Base-by-base conservation (phyloP, 1,139 yeast genomes). In the Pichia sp. region DNA sequence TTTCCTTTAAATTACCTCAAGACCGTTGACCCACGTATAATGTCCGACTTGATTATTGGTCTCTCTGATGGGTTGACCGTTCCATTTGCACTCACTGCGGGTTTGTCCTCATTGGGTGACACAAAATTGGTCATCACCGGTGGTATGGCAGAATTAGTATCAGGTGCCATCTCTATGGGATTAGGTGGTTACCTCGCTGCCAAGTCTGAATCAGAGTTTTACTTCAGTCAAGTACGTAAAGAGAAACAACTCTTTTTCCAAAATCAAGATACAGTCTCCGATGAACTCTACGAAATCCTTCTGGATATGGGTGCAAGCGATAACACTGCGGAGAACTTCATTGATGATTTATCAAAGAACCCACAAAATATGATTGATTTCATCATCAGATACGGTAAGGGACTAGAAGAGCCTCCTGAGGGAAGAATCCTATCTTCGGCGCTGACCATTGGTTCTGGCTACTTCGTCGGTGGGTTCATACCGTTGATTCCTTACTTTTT, bases 111-210 rank as follows among this genome's bases (percentile, higher is more conserved):
- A 1, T 64, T 82, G 40, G 93, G 93, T 40, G 81, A 79, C 52
- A 64, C 87, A 13, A 76, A 69, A 53, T 65, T 82, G 51, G 93
- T 82, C 27, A 80, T 82, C 37, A 80, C 91, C 17, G 93, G 91
- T 67, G 93, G 91, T 27, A 74, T 82, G 73, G 91, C 91, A 4
- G 93, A 82, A 58, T 66, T 82, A 51, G 84, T 82, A 5, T 77
- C 86, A 5, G 93, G 93, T 29, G 85, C 91, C 30, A 81, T 82
- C 29, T 80, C 88, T 18, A 82, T 82, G 93, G 93, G 93, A 4
- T 69, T 82, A 41, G 93, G 93, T 42, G 93, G 93, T 14, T 82
- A 69, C 55, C 64, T 82, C 45, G 93, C 91, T 28, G 91, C 91
- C 23, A 77, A 77, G 52, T 74, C 83, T n/a, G 93, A 82, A 59